phyloP scores from a whole-genome alignment of 805 yeast species.

The Starmerella geochares region DNA sequence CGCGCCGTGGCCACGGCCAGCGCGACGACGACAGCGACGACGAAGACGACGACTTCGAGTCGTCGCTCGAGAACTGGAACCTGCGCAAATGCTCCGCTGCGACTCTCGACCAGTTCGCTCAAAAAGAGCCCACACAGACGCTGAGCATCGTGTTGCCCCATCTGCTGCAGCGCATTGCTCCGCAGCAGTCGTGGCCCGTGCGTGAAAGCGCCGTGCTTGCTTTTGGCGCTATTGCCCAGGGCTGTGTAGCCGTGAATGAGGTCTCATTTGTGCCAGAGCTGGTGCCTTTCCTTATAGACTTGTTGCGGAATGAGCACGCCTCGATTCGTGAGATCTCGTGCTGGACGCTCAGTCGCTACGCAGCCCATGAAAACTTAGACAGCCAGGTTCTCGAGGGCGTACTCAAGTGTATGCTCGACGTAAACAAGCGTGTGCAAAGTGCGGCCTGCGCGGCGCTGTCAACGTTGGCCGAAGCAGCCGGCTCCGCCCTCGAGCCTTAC shows the following conservation, averaged over 20 bases:
- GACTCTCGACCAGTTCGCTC: conserved; percentile 71
- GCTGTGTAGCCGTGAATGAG: conserved; percentile 59
- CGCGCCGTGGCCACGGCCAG: conserved; percentile 41
- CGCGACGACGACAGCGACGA: conserved; percentile 42
- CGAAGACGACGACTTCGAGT: conserved; percentile 63
- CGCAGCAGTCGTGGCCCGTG: conserved; percentile 67
- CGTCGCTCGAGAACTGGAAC: conserved; percentile 71
- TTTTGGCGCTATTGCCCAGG: conserved; percentile 88
- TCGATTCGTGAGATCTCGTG: conserved; percentile 87
- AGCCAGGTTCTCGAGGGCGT: conserved; percentile 72
- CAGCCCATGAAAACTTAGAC: conserved; percentile 49
- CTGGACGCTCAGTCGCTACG: conserved; percentile 87
- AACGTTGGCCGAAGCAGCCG: conserved; percentile 68
- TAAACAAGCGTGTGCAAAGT: conserved; percentile 87
- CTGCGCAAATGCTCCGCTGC: conserved; percentile 91
- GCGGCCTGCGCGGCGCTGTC: conserved; percentile 85
- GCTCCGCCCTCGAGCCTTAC: conserved; percentile 50
- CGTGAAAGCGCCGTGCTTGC: conserved; percentile 92
- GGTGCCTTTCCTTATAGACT: conserved; percentile 74
- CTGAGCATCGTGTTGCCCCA: conserved; percentile 61
- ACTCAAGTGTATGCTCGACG: conserved; percentile 64
- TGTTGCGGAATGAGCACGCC: conserved; percentile 64
- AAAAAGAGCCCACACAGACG: conserved; percentile 56
- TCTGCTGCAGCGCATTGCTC: conserved; percentile 55
- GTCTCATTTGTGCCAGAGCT: conserved; percentile 64